phyloP scores from a whole-genome alignment of 257 asterid genomes.

The Euphrasia confusa region DNA sequence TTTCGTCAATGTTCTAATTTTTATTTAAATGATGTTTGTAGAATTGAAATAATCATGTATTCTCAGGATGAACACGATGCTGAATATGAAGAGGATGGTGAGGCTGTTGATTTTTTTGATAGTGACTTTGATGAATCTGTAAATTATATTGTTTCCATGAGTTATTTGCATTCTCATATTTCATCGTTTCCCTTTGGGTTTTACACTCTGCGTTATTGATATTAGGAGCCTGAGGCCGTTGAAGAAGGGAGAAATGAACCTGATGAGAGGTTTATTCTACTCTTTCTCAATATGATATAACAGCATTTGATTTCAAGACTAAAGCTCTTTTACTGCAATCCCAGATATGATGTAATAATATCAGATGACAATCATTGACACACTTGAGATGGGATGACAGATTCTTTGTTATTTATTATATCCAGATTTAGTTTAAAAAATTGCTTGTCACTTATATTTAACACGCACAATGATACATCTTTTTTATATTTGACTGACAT shows the following conservation, averaged over 20 bases:
- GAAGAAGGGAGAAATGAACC: slow-evolving; percentile 88
- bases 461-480: too few relatives aligned
- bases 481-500: too few relatives aligned
- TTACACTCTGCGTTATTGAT: slow-evolving; percentile 23
- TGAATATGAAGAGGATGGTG: slow-evolving; percentile 79
- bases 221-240: slow-evolving; percentile 83
- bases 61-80: slow-evolving; percentile 74
- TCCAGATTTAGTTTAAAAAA: too few relatives aligned
- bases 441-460: too few relatives aligned
- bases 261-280: slow-evolving; percentile 63
- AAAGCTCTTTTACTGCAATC: slow-evolving; percentile 20
- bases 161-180: slow-evolving; percentile 16
- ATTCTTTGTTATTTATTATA: neutral
- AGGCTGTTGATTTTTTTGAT: slow-evolving; percentile 81
- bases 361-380: neutral
- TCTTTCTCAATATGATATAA: slow-evolving; percentile 23
- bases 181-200: slow-evolving; percentile 10
- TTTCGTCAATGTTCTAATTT: too few relatives aligned
- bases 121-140: slow-evolving; percentile 98
- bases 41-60: slow-evolving; percentile 21
- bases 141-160: slow-evolving; percentile 33
- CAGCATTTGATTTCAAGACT: slow-evolving; percentile 19
- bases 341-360: neutral
- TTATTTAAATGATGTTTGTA: neutral
- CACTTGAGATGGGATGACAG: neutral